phyloP scores from a whole-genome alignment of 1,284 basidiomycete species.

The Blastosporella zonata region DNA sequence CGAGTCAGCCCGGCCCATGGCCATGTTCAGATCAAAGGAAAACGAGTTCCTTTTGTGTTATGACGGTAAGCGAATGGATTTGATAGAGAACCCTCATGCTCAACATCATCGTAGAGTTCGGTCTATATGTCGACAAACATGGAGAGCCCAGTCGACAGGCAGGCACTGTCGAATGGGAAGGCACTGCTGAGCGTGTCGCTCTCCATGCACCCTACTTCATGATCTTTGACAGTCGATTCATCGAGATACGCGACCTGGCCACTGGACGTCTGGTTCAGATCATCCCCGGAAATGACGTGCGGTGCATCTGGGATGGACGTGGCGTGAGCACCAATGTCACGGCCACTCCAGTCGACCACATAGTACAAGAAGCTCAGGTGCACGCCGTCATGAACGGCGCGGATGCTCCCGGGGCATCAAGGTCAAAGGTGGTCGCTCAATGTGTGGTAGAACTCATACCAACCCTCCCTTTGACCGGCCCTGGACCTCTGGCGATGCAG shows the following conservation, averaged over 20 bases:
- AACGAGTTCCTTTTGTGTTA: conserved; percentile 94
- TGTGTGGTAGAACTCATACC: conserved; percentile 83
- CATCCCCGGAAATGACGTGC: conserved; percentile 82
- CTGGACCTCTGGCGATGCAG: conserved; percentile 29
- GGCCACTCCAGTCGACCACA: conserved; percentile 65
- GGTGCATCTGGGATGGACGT: conserved; percentile 86
- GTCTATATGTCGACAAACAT: conserved; percentile 86
- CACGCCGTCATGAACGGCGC: conserved; percentile 72
- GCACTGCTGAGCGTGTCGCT: conserved; percentile 83
- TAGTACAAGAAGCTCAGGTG: conserved; percentile 67
- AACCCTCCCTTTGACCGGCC: conserved; percentile 57
- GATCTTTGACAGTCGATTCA: conserved; percentile 88
- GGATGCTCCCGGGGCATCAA: conserved; percentile 36
- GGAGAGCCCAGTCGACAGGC: conserved; percentile 78
- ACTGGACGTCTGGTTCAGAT: conserved; percentile 91
- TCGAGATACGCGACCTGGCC: conserved; percentile 88
- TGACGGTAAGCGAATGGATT: conserved; percentile 68
- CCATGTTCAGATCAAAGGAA: conserved; percentile 89
- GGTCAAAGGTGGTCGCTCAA: conserved; percentile 54
- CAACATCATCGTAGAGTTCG: conserved; percentile 67
- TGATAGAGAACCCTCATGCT: conserved; percentile 63
- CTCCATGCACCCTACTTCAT: conserved; percentile 88
- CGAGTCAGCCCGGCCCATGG: conserved; percentile 81
- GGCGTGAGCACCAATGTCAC: conserved; percentile 49
- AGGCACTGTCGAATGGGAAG: conserved; percentile 93